Percentiles rank a stretch among this genome's conserved stretches.
These are phyloP conservation scores for Moricandia moricandioides DNA, from an alignment of 345 rosid genomes.

Conservation along the genomic window DNA sequence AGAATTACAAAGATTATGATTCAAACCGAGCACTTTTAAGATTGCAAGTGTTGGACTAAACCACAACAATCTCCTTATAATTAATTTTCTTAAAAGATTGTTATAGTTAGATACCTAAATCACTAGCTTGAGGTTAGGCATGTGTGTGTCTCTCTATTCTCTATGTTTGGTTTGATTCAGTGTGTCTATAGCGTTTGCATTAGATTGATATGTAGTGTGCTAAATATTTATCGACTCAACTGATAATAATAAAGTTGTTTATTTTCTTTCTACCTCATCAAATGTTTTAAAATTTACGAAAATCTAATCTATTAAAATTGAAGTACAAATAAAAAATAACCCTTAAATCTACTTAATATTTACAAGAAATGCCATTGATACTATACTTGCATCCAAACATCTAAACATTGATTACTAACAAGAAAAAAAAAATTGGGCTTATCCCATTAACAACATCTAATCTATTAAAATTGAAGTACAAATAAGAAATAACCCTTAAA, in stretches of 20 bases:
- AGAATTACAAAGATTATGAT: neutral
- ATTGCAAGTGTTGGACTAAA: neutral
- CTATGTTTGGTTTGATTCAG: neutral
- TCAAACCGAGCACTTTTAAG: neutral
- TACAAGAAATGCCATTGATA: too few species aligned
- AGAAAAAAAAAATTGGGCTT: too few species aligned
- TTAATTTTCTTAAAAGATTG: neutral
- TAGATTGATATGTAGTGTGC: neutral
- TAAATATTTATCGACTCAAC: neutral
- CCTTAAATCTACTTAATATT: too few species aligned
- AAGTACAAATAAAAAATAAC: too few species aligned
- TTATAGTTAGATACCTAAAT: neutral
- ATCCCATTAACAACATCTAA: too few species aligned
- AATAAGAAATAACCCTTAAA: too few species aligned
- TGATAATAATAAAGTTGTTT: neutral
- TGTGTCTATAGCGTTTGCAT: neutral
- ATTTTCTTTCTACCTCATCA: neutral
- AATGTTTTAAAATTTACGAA: neutral
- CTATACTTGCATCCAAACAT: too few species aligned
- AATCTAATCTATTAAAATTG: too few species aligned
- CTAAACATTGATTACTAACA: too few species aligned
- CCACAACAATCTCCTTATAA: neutral
- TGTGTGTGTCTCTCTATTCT: neutral
- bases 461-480: too few species aligned
- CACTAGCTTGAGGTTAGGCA: neutral